These are phyloP conservation scores for Cryptosporidium muris DNA, from an alignment of 169 alveolate species.

Conservation along the genomic window DNA sequence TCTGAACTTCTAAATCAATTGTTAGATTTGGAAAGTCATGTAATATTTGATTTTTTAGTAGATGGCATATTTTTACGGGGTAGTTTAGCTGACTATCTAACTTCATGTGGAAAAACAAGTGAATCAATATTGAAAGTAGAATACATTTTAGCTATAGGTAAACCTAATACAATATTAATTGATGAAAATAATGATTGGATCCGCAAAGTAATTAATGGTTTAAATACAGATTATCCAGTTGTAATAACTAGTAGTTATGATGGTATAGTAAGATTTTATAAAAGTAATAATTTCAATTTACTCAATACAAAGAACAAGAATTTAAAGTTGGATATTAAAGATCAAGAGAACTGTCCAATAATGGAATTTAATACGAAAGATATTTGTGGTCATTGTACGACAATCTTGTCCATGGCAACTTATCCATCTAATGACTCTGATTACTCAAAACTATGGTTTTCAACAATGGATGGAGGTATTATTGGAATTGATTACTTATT, in stretches of 20 bases:
- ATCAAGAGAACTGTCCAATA: neutral
- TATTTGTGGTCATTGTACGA: slow-evolving; percentile 20
- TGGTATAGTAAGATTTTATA: slow-evolving; percentile 46
- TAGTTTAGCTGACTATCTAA: slow-evolving; percentile 27
- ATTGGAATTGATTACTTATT: slow-evolving; percentile 24
- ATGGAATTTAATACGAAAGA: slow-evolving; percentile 28
- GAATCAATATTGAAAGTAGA: slow-evolving; percentile 42
- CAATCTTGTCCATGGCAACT: slow-evolving; percentile 21
- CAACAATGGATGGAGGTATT: slow-evolving; percentile 55
- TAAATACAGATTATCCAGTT: slow-evolving; percentile 55
- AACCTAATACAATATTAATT: slow-evolving; percentile 7
- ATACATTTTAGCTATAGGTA: slow-evolving; percentile 10
- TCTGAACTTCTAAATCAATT: slow-evolving; percentile 31
- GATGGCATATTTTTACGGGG: slow-evolving; percentile 44
- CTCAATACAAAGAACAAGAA: neutral
- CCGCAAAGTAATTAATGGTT: slow-evolving; percentile 6
- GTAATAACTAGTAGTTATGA: slow-evolving; percentile 23
- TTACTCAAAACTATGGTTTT: slow-evolving; percentile 60
- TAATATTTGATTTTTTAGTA: slow-evolving; percentile 37
- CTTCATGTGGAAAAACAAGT: slow-evolving; percentile 22
- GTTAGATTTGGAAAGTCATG: slow-evolving; percentile 8
- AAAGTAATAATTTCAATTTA: neutral
- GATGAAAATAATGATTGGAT: slow-evolving; percentile 61
- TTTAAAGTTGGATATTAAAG: neutral
- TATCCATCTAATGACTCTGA: slow-evolving; percentile 52